Evolutionary conservation across 306 rosid species (phyloP), one percentile per base, ranked within the genome.

Genomic region (Spatholobus suberectus): DNA sequence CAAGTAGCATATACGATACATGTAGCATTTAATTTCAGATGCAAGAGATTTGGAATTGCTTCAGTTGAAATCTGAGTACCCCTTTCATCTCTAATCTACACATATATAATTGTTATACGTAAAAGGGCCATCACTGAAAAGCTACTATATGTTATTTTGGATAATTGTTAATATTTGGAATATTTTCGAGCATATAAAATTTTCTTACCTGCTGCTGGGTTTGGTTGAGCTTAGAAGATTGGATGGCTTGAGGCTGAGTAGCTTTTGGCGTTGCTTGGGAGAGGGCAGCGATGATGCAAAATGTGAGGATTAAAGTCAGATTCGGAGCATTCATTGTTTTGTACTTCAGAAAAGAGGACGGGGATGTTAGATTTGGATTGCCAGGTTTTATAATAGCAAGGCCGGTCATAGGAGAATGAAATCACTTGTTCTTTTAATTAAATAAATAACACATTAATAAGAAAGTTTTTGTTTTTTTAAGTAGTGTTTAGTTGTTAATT

Each of bases 181-280:
- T 46, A 46, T 46, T 40, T 40, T 6, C 2, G 29, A 10, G 3
- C 3, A 20, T 18, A 38, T 35, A 11, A 73, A 73, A 15, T 4
- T 73, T 58, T 5, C 8, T 29, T 61, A 59, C 86, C 34, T 76
- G 87, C 58, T 70, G 40, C 83, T 74, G 87, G 85, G 92, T 79
- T n/a, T 80, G 55, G 73, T 75, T 80, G 82, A 85, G 69, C 66
- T 75, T 82, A 82, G 84, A 87, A 78, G 89, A 88, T 57, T 81
- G 18, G 38, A 70, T 86, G 54, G 90, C 20, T n/a, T 85, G 87
- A 29, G 90, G 90, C 44, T 41, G 87, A 18, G 73, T 61, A 17
- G 76, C 17, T 59, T 65, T 15, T 41, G 89, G 84, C 0, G 41
- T 66, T 67, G 90, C 85, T n/a, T 52, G 81, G 8, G 89, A 80